Evolutionary conservation across 257 asterid genomes (phyloP).

Genomic region (Buddleja alternifolia): DNA sequence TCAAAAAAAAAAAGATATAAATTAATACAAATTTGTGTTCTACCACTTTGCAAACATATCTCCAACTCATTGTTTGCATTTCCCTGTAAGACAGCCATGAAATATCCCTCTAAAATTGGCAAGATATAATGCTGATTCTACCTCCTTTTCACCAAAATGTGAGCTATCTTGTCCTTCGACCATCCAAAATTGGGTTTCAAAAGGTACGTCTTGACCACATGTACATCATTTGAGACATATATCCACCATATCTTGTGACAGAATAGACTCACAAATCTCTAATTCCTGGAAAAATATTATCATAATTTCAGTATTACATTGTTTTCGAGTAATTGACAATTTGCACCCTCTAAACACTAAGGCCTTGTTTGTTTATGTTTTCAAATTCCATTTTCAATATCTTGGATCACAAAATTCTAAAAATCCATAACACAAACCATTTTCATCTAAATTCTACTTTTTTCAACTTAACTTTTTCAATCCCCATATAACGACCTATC

Average conservation of each 20-base stretch:
- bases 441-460: too few species aligned
- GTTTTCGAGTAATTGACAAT: too few species aligned
- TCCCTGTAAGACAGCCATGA: slow-evolving; percentile 93
- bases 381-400: too few species aligned
- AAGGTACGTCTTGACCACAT: slow-evolving; percentile 68
- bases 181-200: slow-evolving; percentile 80
- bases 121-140: slow-evolving; percentile 44
- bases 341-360: too few species aligned
- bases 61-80: slow-evolving; percentile 72
- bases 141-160: slow-evolving; percentile 25
- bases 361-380: too few species aligned
- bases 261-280: slow-evolving; percentile 59
- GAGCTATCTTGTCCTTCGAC: slow-evolving; percentile 53
- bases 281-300: slow-evolving; percentile 52
- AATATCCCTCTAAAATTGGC: slow-evolving; percentile 82
- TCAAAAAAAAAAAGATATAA: not conserved
- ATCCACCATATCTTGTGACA: slow-evolving; percentile 92
- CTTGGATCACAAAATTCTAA: too few species aligned
- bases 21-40: not conserved
- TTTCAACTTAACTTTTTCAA: too few species aligned
- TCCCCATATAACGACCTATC: too few species aligned
- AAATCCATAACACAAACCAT: too few species aligned
- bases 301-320: not conserved
- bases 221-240: slow-evolving; percentile 74
- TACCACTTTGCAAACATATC: slow-evolving; percentile 90